Evolutionary conservation across 768 basidiomycete genomes (phyloP), one percentile per base, ranked within the genome.

Genomic region (Phanerochaete carnosa): DNA sequence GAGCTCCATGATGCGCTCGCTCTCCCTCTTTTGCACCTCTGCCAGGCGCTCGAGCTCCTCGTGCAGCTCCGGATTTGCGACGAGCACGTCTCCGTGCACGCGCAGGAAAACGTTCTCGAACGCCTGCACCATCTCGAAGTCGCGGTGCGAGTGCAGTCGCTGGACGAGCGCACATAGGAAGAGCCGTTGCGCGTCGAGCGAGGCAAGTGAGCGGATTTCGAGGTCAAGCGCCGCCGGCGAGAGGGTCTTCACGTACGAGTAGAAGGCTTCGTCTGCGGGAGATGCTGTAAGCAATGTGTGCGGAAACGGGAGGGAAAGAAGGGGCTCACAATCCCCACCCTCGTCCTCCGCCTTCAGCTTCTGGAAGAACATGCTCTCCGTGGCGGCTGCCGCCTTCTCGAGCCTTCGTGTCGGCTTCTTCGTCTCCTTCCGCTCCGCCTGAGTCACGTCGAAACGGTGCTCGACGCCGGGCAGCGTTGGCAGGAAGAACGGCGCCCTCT

Each of bases 401-500:
- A 92, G 70, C 30, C 82, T 75, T 51, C 78, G 79, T 8, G 84
- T 81, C 45, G 77, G 63, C 68, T 68, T 69, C 74, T 76, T 30
- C 61, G 67, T 63, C 65, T 74, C 53, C 64, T 71, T 66, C 59
- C 69, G 56, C 73, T 78, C 73, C 74, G 79, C 66, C 63, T 75
- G 61, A 70, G 72, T 74, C 5, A 88, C 70, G 15, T 85, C 90
- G 71, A 98, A 96, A 19, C 92, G 83, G 19, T 86, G 80, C 59
- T 95, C 93, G 12, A 94, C 83, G 12, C 95, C 96, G 3, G 91
- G 89, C 12, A 98, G 75, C 0, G 95, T 94, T 23, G 96, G 97
- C 16, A 99, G 78, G 80, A 98, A 99, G 80, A 99, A 99, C 0
- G 97, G 97, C 1, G 95, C 96, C 61, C 93, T 84, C 75, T 98